These are phyloP conservation scores for Yamadazyma scolyti DNA, from an alignment of 805 yeast species.

Conservation along the genomic window DNA sequence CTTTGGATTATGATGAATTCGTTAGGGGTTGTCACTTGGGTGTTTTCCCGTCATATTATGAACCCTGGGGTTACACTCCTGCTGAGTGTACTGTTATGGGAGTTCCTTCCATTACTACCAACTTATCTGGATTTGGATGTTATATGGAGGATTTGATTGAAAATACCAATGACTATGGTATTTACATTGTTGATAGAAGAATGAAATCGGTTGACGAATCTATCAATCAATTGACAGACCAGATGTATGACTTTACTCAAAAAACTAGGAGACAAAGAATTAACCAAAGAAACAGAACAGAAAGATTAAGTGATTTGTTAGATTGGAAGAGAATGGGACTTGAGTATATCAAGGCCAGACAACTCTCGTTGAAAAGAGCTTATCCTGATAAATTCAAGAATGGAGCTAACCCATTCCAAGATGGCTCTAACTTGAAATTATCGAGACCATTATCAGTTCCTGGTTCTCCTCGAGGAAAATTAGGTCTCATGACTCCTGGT, in stretches of 20 bases:
- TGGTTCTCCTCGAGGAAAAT: conserved; percentile 82
- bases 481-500: conserved; percentile 92
- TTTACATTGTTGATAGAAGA: conserved; percentile 93
- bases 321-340: conserved; percentile 99
- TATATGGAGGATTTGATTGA: conserved; percentile 98
- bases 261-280: conserved; percentile 96
- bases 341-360: conserved; percentile 93
- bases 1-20: conserved; percentile 94
- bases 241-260: conserved; percentile 83
- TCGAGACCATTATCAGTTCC: conserved; percentile 95
- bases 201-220: conserved; percentile 90
- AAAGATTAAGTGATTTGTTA: conserved; percentile 83
- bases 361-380: conserved; percentile 86
- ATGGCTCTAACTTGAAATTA: conserved; percentile 56
- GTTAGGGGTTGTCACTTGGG: conserved; percentile 98
- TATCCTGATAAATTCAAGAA: conserved; percentile 78
- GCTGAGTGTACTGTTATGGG: conserved; percentile 99
- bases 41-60: conserved; percentile 97
- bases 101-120: conserved; percentile 95
- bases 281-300: conserved; percentile 96
- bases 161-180: conserved; percentile 92
- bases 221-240: conserved; percentile 81
- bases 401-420: conserved; percentile 43
- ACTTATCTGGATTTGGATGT: conserved; percentile 94
- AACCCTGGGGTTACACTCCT: conserved; percentile 99